These are phyloP conservation scores for Brassica incana DNA, from an alignment of 345 rosid species.

Conservation along the genomic window DNA sequence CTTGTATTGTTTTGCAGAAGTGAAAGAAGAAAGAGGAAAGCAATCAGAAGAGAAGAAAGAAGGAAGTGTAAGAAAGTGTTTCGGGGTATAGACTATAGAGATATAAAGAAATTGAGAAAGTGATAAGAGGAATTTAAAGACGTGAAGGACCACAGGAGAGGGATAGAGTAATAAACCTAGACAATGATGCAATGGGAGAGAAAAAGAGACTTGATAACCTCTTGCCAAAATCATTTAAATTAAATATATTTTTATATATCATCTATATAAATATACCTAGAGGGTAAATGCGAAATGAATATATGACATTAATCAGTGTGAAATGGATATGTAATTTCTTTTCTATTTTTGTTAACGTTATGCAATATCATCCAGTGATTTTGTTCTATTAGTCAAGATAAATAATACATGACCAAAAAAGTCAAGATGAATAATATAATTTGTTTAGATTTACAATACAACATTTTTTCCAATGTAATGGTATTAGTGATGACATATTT, in stretches of 20 bases:
- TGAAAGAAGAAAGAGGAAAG: not conserved
- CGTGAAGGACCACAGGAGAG: constrained; percentile 55
- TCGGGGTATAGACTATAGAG: constrained; percentile 8
- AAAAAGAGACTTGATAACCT: constrained; percentile 9
- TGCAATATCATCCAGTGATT: not conserved
- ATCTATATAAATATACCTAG: not conserved
- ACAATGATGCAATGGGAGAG: constrained; percentile 32
- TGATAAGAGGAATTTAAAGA: constrained; percentile 66
- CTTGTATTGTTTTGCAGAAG: not conserved
- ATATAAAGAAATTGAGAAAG: constrained; percentile 50
- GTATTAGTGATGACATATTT: not conserved
- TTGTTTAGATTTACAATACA: too few relatives aligned
- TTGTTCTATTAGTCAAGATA: not conserved
- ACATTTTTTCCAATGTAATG: too few relatives aligned
- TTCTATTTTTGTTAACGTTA: not conserved
- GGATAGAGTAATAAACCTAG: constrained; percentile 27
- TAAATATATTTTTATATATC: not conserved
- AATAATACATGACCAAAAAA: not conserved
- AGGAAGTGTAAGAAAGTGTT: constrained; percentile 19
- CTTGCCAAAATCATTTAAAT: not conserved
- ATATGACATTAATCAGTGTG: not conserved
- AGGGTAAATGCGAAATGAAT: not conserved
- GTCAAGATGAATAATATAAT: not conserved
- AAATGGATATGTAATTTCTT: not conserved
- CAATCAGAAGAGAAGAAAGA: constrained; percentile 8